These are phyloP conservation scores for Rosa hybrid DNA, from an alignment of 331 rosid genomes.

Conservation along the genomic window DNA sequence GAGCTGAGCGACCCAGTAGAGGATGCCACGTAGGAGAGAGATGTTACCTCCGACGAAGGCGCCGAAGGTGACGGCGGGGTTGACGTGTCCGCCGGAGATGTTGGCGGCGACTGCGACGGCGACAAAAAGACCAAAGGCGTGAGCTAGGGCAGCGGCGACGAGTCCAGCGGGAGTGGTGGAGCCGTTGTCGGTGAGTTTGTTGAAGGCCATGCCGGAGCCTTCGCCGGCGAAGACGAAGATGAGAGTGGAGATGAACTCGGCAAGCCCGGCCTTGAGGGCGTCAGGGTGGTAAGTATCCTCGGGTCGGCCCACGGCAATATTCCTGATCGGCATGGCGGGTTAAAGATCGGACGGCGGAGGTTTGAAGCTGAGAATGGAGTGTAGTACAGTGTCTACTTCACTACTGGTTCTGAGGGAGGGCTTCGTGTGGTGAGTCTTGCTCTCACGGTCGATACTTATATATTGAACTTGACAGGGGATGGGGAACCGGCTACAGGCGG, in stretches of 20 bases:
- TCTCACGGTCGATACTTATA: slow-evolving; percentile 34
- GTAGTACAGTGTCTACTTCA: neutral
- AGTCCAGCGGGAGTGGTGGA: slow-evolving; percentile 65
- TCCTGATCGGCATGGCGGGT: slow-evolving; percentile 64
- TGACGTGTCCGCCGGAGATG: slow-evolving; percentile 97
- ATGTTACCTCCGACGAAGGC: slow-evolving; percentile 88
- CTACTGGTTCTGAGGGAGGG: too few species aligned
- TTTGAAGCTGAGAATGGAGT: neutral
- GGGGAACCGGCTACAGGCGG: slow-evolving; percentile 44
- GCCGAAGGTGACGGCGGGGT: slow-evolving; percentile 97
- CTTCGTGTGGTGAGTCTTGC: neutral
- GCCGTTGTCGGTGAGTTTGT: slow-evolving; percentile 65
- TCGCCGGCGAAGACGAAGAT: slow-evolving; percentile 94
- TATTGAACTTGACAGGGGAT: slow-evolving; percentile 31
- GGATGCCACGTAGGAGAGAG: slow-evolving; percentile 75
- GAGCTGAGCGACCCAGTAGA: slow-evolving; percentile 89
- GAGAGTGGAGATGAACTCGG: slow-evolving; percentile 89
- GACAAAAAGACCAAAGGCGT: slow-evolving; percentile 78
- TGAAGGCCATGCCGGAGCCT: slow-evolving; percentile 81
- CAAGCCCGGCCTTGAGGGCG: slow-evolving; percentile 63
- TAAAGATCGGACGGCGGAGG: neutral
- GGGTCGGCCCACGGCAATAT: slow-evolving; percentile 71
- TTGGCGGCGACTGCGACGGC: slow-evolving; percentile 76
- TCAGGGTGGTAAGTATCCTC: slow-evolving; percentile 65
- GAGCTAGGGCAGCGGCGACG: slow-evolving; percentile 74